A percentile compares a stretch with the other conserved stretches of the same genome.
These are phyloP conservation scores for Colletotrichum brevisporum DNA, from an alignment of 2,329 filamentous ascomycete genomes.

Conservation along the genomic window DNA sequence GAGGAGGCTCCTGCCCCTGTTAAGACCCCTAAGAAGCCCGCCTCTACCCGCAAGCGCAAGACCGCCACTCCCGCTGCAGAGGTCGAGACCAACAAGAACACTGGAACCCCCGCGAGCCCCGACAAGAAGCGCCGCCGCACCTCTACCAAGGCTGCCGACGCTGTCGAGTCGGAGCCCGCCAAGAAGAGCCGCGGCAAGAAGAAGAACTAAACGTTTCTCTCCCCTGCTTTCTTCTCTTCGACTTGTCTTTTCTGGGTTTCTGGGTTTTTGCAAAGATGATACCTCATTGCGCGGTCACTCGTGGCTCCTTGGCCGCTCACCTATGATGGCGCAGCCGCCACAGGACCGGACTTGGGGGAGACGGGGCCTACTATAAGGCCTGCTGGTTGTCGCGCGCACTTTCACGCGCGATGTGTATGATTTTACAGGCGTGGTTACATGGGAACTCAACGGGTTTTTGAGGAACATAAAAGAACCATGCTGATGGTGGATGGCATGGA, in stretches of 20 bases:
- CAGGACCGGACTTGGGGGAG: slow-evolving; percentile 2
- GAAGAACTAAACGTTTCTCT: slow-evolving; percentile 35
- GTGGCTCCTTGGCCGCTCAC: slow-evolving; percentile 4
- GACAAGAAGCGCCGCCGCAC: slow-evolving; percentile 75
- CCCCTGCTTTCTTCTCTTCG: slow-evolving; percentile 8
- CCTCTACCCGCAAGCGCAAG: slow-evolving; percentile 69
- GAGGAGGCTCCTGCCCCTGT: slow-evolving; percentile 57
- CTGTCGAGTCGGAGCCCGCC: slow-evolving; percentile 66
- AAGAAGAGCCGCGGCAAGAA: slow-evolving; percentile 57
- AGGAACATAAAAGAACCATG: slow-evolving; percentile 33
- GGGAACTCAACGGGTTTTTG: slow-evolving; percentile 22
- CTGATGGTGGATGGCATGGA: slow-evolving; percentile 19
- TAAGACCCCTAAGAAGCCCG: slow-evolving; percentile 72
- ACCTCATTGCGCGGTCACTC: slow-evolving; percentile 37
- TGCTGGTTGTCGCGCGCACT: slow-evolving; percentile 7
- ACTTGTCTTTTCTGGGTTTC: slow-evolving; percentile 38
- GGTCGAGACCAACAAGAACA: slow-evolving; percentile 53
- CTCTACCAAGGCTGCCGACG: slow-evolving; percentile 67
- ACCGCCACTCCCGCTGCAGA: slow-evolving; percentile 62
- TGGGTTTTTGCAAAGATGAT: slow-evolving; percentile 42
- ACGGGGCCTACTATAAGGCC: slow-evolving; percentile 16
- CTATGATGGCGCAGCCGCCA: slow-evolving; percentile 12
- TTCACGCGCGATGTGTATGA: slow-evolving; percentile 35
- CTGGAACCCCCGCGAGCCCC: slow-evolving; percentile 64
- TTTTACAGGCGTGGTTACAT: slow-evolving; percentile 36